Conservation (phyloP, 805 yeast genomes). For the Zygotorulaspora danielsina region DNA sequence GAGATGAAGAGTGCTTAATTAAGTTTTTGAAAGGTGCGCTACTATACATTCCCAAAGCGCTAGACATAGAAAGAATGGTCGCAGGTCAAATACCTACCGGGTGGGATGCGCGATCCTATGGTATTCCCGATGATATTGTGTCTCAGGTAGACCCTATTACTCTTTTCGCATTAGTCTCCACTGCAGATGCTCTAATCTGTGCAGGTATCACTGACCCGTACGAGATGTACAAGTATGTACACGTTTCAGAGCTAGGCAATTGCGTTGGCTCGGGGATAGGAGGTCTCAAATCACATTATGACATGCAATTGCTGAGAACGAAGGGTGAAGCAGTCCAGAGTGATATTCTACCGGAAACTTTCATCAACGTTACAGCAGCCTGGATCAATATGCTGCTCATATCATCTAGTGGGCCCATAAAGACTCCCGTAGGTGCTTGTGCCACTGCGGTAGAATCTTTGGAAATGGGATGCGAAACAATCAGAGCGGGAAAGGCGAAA, state of each 20-base stretch:
- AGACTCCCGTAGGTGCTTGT: conserved; percentile 93
- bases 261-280: conserved; percentile 95
- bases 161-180: conserved; percentile 72
- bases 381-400: conserved; percentile 90
- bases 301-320: conserved; percentile 81
- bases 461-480: conserved; percentile 80
- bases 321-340: conserved; percentile 77
- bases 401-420: conserved; percentile 85
- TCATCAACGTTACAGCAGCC: conserved; percentile 87
- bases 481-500: conserved; percentile 76
- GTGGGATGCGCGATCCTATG: conserved; percentile 79
- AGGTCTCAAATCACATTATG: conserved; percentile 79
- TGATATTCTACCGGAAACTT: conserved; percentile 85
- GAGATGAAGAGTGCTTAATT: conserved; percentile 75
- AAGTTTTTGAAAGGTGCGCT: conserved; percentile 75
- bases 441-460: conserved; percentile 90
- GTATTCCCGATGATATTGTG: conserved; percentile 75
- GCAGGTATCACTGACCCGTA: conserved; percentile 89
- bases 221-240: conserved; percentile 87
- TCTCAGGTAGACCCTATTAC: conserved; percentile 85
- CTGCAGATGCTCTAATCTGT: conserved; percentile 75
- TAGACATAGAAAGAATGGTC: conserved; percentile 28
- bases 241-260: conserved; percentile 87
- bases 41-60: conserved; percentile 64
- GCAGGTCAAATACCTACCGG: conserved; percentile 76